Evolutionary conservation across 495 filamentous ascomycete species (phyloP), one percentile per base, ranked within the genome.

Genomic region (Aspergillus diversus): DNA sequence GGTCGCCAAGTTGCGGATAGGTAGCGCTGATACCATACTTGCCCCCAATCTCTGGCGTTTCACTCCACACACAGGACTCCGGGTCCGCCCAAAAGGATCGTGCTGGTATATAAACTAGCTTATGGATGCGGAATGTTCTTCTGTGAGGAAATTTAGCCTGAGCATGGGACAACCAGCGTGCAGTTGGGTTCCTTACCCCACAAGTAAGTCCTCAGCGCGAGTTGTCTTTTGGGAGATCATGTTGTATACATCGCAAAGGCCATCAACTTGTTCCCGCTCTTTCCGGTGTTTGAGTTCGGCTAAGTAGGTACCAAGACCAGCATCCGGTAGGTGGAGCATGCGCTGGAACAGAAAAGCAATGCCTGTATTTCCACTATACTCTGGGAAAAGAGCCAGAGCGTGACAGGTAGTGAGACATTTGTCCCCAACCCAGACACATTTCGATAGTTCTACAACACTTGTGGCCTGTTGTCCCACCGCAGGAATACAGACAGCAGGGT

Each of bases 361-460:
- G 13, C 33, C 37, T 47, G 55, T 39, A n/a, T 48, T 16, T 2
- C 21, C 21, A 27, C 21, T 27, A 27, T 27, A 27, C 21, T 27
- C 21, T 2, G 21, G 2, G 21, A 27, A 27, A 27, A 27, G 21
- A 27, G 21, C 21, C 21, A 27, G 21, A 27, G 21, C 1, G 21
- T 27, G 21, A 27, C 21, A 27, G 21, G 21, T 27, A 27, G 21
- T 27, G 34, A 56, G 54, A 42, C 54, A 56, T 12, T n/a, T 15
- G 54, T 43, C 33, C 11, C 54, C 54, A 15, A 21, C 54, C 54
- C 54, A 56, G 54, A 21, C 5, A 43, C 54, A 56, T 8, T 56
- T 15, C 5, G 5, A 13, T 4, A 43, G 7, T 0, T 43, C 34
- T 1, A 43, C 5, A 39, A 43, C 15, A 56, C 7, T 7, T 13